Conservation (phyloP, 1,139 yeast species). For the Debaryomycetaceae sp. region DNA sequence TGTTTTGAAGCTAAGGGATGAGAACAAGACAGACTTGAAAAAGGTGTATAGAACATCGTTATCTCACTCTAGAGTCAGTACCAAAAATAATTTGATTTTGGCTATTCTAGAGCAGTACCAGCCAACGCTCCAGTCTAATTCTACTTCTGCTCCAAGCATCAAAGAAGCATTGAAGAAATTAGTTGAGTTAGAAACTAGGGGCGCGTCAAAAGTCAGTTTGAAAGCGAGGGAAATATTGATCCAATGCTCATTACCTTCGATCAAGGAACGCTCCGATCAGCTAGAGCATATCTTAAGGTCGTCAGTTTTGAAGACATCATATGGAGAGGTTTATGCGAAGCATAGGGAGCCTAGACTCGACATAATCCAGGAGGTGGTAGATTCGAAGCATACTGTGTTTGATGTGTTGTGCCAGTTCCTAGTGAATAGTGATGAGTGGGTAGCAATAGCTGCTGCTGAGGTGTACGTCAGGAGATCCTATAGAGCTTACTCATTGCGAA, state of each 20-base stretch:
- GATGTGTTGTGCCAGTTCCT: constrained; percentile 93
- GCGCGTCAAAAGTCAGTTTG: constrained; percentile 90
- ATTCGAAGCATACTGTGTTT: constrained; percentile 92
- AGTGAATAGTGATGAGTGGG: constrained; percentile 79
- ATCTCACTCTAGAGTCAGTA: constrained; percentile 90
- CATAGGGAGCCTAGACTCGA: constrained; percentile 82
- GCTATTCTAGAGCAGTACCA: constrained; percentile 83
- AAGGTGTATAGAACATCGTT: constrained; percentile 70
- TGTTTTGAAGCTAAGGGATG: constrained; percentile 80
- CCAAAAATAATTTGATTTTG: constrained; percentile 84
- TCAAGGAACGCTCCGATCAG: constrained; percentile 94
- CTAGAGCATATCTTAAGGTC: constrained; percentile 92
- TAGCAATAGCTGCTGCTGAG: constrained; percentile 94
- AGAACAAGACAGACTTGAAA: constrained; percentile 69
- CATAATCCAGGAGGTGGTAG: constrained; percentile 85
- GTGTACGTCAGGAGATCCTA: constrained; percentile 95
- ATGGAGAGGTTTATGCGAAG: constrained; percentile 75
- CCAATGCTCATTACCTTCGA: constrained; percentile 94
- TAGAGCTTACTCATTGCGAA: constrained; percentile 89
- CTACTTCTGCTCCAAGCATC: constrained; percentile 67
- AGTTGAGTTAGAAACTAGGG: constrained; percentile 84
- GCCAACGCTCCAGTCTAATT: constrained; percentile 64
- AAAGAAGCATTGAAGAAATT: constrained; percentile 70
- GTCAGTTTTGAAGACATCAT: constrained; percentile 83
- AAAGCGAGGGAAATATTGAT: constrained; percentile 95